Evolutionary conservation across 805 yeast species (phyloP).

Genomic region (Grigorovia jiainica): DNA sequence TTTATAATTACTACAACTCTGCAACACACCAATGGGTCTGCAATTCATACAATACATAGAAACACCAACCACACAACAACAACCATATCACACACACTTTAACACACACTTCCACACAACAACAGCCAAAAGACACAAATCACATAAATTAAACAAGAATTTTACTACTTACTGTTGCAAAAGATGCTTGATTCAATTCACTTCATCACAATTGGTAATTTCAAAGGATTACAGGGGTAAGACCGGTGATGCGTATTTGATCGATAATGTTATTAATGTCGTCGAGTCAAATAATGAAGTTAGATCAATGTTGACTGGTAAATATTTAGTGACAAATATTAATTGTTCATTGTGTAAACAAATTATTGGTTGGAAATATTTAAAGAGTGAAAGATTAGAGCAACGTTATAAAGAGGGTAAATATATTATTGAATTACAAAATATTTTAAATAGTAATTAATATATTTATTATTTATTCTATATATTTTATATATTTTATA

Average conservation of each 20-base stretch:
- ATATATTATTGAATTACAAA: constrained; percentile 40
- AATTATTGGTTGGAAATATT: constrained; percentile 56
- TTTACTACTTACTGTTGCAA: constrained; percentile 27
- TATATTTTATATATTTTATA: too few species aligned
- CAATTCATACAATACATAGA: too few species aligned
- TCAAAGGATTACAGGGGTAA: constrained; percentile 43
- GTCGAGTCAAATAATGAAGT: constrained; percentile 30
- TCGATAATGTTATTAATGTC: constrained; percentile 40
- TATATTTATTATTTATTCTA: too few species aligned
- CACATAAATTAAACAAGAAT: too few species aligned
- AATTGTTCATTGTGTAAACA: constrained; percentile 45
- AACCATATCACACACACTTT: too few species aligned
- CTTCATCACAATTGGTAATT: constrained; percentile 24
- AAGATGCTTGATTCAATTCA: constrained; percentile 25
- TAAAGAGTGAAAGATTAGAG: constrained; percentile 35
- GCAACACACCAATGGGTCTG: too few species aligned
- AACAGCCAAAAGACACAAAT: not conserved
- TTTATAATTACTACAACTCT: too few species aligned
- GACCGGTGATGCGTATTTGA: constrained; percentile 49
- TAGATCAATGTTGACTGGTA: constrained; percentile 51
- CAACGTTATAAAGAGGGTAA: constrained; percentile 56
- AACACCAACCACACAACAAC: too few species aligned
- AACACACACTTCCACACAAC: too few species aligned
- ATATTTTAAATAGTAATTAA: constrained; percentile 18
- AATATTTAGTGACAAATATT: constrained; percentile 47